Conservation (phyloP, 1,284 basidiomycete species). For the Cutaneotrichosporon cavernicola region DNA sequence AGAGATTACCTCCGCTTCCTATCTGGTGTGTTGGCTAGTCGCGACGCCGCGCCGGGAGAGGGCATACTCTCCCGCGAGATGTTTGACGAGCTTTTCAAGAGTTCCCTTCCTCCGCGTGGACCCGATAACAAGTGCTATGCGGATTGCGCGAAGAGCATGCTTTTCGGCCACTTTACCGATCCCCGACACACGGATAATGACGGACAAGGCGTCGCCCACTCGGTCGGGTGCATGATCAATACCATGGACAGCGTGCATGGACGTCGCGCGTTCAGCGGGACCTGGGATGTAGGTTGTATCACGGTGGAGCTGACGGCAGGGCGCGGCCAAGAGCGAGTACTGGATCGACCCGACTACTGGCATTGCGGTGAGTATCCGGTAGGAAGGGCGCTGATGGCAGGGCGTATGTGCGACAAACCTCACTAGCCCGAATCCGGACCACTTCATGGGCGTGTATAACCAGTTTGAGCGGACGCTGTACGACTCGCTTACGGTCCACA, state of each 20-base stretch:
- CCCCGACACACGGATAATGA: constrained; percentile 19
- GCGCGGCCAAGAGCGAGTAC: constrained; percentile 31
- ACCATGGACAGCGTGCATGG: constrained; percentile 22
- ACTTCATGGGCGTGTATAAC: constrained; percentile 33
- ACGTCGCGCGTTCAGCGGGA: constrained; percentile 27
- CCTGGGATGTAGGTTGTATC: constrained; percentile 24
- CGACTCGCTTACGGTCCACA: constrained; percentile 26
- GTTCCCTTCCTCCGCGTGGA: constrained; percentile 21
- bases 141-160: constrained; percentile 19
- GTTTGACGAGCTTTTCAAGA: constrained; percentile 34
- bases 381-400: constrained; percentile 1
- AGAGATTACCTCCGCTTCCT: constrained; percentile 27
- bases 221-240: constrained; percentile 20
- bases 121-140: constrained; percentile 15
- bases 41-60: constrained; percentile 13
- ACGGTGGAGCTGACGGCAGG: constrained; percentile 18
- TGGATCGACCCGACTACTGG: constrained; percentile 32
- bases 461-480: constrained; percentile 40
- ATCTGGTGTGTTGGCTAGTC: constrained; percentile 19
- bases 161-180: constrained; percentile 19
- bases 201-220: constrained; percentile 17
- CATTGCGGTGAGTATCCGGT: constrained; percentile 23
- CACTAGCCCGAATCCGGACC: constrained; percentile 26
- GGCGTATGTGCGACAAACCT: constrained; percentile 31
- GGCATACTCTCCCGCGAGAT: constrained; percentile 27